Evolutionary conservation across 2,329 filamentous ascomycete genomes (phyloP).

Genomic region (Geoglossum cookeanum): DNA sequence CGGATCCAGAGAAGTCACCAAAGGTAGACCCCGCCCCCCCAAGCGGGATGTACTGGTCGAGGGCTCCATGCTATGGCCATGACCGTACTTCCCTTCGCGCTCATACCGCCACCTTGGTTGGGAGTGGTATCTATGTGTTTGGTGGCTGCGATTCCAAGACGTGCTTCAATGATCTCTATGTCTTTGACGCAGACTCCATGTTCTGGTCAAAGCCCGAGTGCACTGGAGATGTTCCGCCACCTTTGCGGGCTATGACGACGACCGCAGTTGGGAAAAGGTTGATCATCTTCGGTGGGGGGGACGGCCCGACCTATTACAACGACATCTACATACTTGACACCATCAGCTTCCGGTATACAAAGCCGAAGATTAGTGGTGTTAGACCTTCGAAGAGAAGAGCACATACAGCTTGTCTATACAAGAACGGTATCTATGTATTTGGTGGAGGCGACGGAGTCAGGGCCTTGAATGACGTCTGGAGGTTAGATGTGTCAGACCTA

Average conservation of each 20-base stretch:
- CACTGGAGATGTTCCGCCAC: conserved; percentile 43
- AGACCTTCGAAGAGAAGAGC: conserved; percentile 42
- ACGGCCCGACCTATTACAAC: conserved; percentile 53
- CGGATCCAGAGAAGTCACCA: conserved; percentile 26
- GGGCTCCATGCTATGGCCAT: conserved; percentile 41
- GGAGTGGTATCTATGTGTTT: conserved; percentile 48
- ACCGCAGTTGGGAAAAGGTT: conserved; percentile 53
- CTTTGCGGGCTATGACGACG: conserved; percentile 51
- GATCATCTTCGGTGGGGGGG: conserved; percentile 49
- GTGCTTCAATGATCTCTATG: conserved; percentile 52
- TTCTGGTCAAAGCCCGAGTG: conserved; percentile 49
- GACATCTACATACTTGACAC: conserved; percentile 56
- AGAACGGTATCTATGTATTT: conserved; percentile 54
- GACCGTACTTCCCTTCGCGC: conserved; percentile 43
- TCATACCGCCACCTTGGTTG: conserved; percentile 46
- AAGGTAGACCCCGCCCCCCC: conserved; percentile 44
- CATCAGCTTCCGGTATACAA: conserved; percentile 46
- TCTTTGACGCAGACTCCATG: conserved; percentile 50
- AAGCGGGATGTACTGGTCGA: conserved; percentile 56
- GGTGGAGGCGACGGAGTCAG: conserved; percentile 51
- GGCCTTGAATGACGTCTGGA: conserved; percentile 52
- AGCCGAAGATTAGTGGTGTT: conserved; percentile 38
- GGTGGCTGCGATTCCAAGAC: conserved; percentile 47
- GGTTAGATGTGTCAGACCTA: conserved; percentile 47
- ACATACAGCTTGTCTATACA: conserved; percentile 53